Evolutionary conservation across 768 basidiomycete genomes (phyloP).

Genomic region (Cystobasidium onofrii): DNA sequence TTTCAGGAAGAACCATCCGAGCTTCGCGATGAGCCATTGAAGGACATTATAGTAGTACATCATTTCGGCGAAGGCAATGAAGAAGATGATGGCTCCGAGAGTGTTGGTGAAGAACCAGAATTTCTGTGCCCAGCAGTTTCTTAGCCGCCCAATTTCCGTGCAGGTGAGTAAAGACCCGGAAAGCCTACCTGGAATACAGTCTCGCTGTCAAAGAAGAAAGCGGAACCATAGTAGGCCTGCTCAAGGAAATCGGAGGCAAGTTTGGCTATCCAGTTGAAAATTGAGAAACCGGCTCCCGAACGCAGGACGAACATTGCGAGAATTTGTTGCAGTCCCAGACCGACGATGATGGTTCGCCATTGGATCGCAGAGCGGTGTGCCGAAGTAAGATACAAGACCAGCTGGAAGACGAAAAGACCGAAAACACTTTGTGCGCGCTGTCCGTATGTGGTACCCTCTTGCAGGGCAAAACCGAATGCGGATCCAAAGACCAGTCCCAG

Average conservation of each 20-base stretch:
- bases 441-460: conserved; percentile 45
- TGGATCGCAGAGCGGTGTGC: conserved; percentile 58
- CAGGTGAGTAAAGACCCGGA: conserved; percentile 41
- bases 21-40: conserved; percentile 84
- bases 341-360: conserved; percentile 52
- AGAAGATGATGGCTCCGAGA: conserved; percentile 79
- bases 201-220: conserved; percentile 66
- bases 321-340: conserved; percentile 58
- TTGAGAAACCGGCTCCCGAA: conserved; percentile 66
- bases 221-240: conserved; percentile 61
- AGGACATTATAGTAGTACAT: conserved; percentile 70
- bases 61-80: conserved; percentile 87
- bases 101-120: conserved; percentile 34
- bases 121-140: conserved; percentile 58
- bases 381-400: conserved; percentile 63
- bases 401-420: conserved; percentile 71
- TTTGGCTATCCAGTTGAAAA: conserved; percentile 63
- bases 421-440: conserved; percentile 57
- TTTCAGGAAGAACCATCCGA: conserved; percentile 92
- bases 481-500: conserved; percentile 73
- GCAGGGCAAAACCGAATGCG: conserved; percentile 57
- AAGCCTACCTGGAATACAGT: conserved; percentile 56
- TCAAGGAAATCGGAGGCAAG: conserved; percentile 70
- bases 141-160: not conserved
- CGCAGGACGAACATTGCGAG: conserved; percentile 86